These are phyloP conservation scores for Scheffersomyces lignosus DNA, from an alignment of 805 yeast species.

Conservation along the genomic window DNA sequence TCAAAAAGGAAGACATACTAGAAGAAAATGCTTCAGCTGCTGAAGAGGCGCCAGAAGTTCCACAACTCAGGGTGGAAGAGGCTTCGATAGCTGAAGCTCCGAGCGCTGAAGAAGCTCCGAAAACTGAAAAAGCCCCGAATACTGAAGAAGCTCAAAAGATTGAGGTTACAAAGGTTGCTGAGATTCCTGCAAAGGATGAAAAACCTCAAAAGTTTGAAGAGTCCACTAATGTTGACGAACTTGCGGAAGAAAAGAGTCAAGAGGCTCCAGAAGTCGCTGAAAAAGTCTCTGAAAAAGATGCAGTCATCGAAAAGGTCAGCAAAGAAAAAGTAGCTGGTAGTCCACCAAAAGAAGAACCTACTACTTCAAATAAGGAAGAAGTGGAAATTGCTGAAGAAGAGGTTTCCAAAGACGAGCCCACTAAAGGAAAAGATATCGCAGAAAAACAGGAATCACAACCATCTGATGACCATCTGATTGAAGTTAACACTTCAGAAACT, in stretches of 20 bases:
- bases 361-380: too few species aligned
- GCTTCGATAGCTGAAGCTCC: too few species aligned
- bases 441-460: too few species aligned
- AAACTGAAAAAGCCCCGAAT: slow-evolving; percentile 1
- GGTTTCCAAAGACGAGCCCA: slow-evolving; percentile 3
- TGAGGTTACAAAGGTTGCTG: slow-evolving; percentile 1
- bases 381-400: too few species aligned
- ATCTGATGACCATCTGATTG: slow-evolving; percentile 9
- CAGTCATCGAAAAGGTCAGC: neutral
- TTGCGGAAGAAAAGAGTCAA: neutral
- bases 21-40: slow-evolving; percentile 3
- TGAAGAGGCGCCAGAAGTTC: too few species aligned
- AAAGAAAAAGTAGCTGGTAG: too few species aligned
- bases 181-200: neutral
- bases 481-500: neutral
- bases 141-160: slow-evolving; percentile 3
- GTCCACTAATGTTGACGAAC: neutral
- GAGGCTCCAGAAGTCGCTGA: neutral
- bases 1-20: slow-evolving; percentile 2
- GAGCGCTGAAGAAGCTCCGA: too few species aligned
- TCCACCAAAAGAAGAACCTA: neutral
- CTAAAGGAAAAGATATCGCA: slow-evolving; percentile 14
- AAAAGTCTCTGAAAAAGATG: slow-evolving; percentile 1
- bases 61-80: too few species aligned
- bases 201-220: neutral